Percentiles rank a stretch among this genome's conserved stretches.
These are phyloP conservation scores for Fusarium cyanostomum DNA, from an alignment of 2,329 filamentous ascomycete genomes.

Conservation along the genomic window DNA sequence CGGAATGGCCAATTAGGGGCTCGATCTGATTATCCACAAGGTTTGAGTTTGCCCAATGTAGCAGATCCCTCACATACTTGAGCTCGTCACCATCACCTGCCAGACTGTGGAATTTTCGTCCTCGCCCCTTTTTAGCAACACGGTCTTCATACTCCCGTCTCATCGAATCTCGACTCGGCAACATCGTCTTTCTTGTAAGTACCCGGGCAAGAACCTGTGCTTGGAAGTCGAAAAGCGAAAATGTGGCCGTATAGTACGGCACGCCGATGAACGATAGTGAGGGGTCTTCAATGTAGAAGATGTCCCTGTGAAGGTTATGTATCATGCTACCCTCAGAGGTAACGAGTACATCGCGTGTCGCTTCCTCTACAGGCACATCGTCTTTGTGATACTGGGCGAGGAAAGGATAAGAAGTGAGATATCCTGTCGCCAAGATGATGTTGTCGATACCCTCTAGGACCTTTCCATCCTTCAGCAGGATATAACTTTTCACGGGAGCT, in stretches of 20 bases:
- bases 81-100: constrained; percentile 34
- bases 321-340: constrained; percentile 68
- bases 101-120: constrained; percentile 42
- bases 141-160: constrained; percentile 38
- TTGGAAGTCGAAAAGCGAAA: constrained; percentile 76
- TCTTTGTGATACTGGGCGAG: constrained; percentile 59
- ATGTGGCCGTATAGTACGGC: constrained; percentile 73
- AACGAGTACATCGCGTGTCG: constrained; percentile 64
- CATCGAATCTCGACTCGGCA: constrained; percentile 8
- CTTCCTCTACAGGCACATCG: constrained; percentile 52
- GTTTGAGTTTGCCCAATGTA: constrained; percentile 35
- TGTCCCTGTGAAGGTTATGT: constrained; percentile 76
- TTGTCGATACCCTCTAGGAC: constrained; percentile 65
- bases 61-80: constrained; percentile 35
- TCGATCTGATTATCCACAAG: constrained; percentile 5
- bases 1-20: constrained; percentile 17
- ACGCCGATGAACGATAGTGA: constrained; percentile 71
- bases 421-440: constrained; percentile 74
- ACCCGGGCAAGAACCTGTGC: constrained; percentile 68
- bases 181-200: constrained; percentile 57
- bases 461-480: constrained; percentile 63
- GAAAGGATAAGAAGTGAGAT: constrained; percentile 74
- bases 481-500: constrained; percentile 57
- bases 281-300: constrained; percentile 76
- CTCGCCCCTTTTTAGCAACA: constrained; percentile 26